These are phyloP conservation scores for Lenzites betulinus DNA, from an alignment of 768 basidiomycete genomes.

Conservation along the genomic window DNA sequence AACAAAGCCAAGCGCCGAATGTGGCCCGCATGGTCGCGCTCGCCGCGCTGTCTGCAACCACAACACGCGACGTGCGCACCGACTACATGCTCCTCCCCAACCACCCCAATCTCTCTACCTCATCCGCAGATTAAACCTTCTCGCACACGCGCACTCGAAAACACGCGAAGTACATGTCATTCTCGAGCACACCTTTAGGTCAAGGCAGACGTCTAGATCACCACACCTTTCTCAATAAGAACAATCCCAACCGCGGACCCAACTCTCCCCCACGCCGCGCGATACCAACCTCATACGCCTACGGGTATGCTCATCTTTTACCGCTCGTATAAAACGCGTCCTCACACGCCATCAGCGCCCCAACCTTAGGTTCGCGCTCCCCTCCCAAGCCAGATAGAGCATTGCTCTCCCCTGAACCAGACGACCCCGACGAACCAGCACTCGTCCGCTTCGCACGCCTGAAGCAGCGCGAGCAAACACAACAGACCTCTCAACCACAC, in stretches of 20 bases:
- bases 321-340: slow-evolving; percentile 26
- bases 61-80: slow-evolving; percentile 23
- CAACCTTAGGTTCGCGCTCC: slow-evolving; percentile 56
- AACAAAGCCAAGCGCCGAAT: slow-evolving; percentile 11
- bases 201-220: slow-evolving; percentile 88
- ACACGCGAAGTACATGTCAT: slow-evolving; percentile 65
- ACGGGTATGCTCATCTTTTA: slow-evolving; percentile 52
- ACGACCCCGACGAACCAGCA: slow-evolving; percentile 47
- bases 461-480: slow-evolving; percentile 45
- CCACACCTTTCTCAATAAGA: slow-evolving; percentile 72
- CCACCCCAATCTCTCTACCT: slow-evolving; percentile 1
- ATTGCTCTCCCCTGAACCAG: slow-evolving; percentile 38
- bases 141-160: slow-evolving; percentile 9
- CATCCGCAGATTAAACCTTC: background rate
- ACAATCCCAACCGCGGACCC: slow-evolving; percentile 33
- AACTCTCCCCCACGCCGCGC: slow-evolving; percentile 38
- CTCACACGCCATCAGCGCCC: slow-evolving; percentile 46
- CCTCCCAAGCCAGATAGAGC: slow-evolving; percentile 53
- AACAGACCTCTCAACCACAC: slow-evolving; percentile 22
- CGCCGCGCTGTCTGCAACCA: slow-evolving; percentile 17
- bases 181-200: slow-evolving; percentile 80
- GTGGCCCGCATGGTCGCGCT: slow-evolving; percentile 10
- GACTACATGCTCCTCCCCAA: slow-evolving; percentile 16
- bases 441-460: slow-evolving; percentile 50
- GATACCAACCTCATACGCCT: slow-evolving; percentile 66